phyloP scores from a whole-genome alignment of 2,329 filamentous ascomycete genomes.

The Monascus ruber region DNA sequence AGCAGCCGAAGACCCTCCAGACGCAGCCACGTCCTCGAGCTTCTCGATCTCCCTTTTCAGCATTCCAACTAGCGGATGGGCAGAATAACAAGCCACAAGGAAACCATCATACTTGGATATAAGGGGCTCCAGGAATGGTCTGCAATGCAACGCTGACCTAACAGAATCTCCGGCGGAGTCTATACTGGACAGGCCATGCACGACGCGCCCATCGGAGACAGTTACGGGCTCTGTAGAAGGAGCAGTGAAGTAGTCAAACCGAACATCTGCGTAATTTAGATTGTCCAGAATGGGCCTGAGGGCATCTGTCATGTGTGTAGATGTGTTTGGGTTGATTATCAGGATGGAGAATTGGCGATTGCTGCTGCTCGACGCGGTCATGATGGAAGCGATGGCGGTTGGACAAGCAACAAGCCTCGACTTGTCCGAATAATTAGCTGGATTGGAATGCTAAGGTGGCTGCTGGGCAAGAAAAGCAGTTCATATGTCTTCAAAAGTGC shows the following conservation, averaged over 20 bases:
- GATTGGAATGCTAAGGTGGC: no score
- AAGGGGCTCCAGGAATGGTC: constrained; percentile 40
- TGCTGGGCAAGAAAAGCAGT: no score
- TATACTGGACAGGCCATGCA: constrained; percentile 58
- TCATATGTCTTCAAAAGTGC: no score
- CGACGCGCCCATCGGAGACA: constrained; percentile 17
- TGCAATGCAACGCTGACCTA: constrained; percentile 51
- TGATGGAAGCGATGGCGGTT: no score
- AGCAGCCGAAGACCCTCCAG: constrained; percentile 14
- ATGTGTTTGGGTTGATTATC: constrained; percentile 37
- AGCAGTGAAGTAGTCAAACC: constrained; percentile 31
- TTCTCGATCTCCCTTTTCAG: constrained; percentile 39
- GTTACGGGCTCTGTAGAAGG: constrained; percentile 17
- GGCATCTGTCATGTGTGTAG: constrained; percentile 32
- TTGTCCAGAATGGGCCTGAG: constrained; percentile 28
- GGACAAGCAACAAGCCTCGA: no score
- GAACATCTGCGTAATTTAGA: constrained; percentile 24
- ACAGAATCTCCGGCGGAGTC: constrained; percentile 60
- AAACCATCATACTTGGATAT: constrained; percentile 53
- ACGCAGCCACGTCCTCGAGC: constrained; percentile 7
- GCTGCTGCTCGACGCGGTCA: no score
- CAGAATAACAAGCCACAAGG: constrained; percentile 78
- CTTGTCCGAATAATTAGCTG: no score
- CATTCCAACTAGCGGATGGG: constrained; percentile 61
- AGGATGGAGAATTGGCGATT: constrained; percentile 13